These are phyloP conservation scores for Sphaerulina vaccinii DNA, from an alignment of 2,329 filamentous ascomycete genomes.

Conservation along the genomic window DNA sequence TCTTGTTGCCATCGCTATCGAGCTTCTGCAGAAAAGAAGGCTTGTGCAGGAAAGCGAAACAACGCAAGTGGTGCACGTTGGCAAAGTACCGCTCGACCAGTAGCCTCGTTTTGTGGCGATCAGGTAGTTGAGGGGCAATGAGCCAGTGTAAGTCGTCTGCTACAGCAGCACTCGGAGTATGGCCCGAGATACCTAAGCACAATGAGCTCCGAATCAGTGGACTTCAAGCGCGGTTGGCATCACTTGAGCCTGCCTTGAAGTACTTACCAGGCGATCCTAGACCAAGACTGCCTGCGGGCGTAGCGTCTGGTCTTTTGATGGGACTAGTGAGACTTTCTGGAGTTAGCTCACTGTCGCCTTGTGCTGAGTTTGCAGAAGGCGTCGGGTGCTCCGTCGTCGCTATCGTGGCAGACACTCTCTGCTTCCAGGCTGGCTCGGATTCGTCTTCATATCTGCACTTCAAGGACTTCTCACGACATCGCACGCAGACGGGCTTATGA, in stretches of 20 bases:
- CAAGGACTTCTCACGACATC: conserved; percentile 26
- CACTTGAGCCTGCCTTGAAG: not conserved
- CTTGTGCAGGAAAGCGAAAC: conserved; percentile 30
- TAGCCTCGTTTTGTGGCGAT: conserved; percentile 21
- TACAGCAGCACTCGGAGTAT: conserved; percentile 9
- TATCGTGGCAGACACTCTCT: conserved; percentile 20
- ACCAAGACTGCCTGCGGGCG: conserved; percentile 18
- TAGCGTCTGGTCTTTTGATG: conserved; percentile 15
- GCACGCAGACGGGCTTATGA: conserved; percentile 24
- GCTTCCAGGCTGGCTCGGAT: conserved; percentile 29
- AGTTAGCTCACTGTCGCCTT: conserved; percentile 8
- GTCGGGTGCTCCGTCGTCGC: conserved; percentile 13
- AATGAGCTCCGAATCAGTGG: not conserved
- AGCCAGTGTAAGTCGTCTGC: conserved; percentile 24
- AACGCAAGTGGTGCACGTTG: conserved; percentile 28
- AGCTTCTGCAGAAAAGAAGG: conserved; percentile 27
- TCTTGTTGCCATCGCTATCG: conserved; percentile 25
- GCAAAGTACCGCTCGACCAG: conserved; percentile 29
- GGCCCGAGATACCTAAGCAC: not conserved
- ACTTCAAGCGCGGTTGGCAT: not conserved
- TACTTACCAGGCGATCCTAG: conserved; percentile 16
- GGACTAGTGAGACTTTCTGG: conserved; percentile 20
- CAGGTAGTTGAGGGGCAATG: conserved; percentile 18
- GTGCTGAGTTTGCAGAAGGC: conserved; percentile 11
- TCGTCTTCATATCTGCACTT: conserved; percentile 27